These are phyloP conservation scores for Lactarius hengduanensis DNA, from an alignment of 768 basidiomycete species.

Conservation along the genomic window DNA sequence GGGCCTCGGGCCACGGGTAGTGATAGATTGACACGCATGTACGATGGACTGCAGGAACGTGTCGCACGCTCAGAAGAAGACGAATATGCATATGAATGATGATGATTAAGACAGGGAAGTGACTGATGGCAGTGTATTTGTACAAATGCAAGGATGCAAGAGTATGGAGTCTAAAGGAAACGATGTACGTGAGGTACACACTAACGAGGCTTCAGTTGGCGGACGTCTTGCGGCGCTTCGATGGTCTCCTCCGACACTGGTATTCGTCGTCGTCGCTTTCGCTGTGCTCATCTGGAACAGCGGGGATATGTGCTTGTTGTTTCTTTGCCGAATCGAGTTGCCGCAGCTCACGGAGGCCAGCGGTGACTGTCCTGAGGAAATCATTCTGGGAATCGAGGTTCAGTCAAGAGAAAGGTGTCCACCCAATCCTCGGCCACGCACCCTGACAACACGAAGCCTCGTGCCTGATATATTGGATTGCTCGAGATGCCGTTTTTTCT, in stretches of 20 bases:
- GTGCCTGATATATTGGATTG: constrained; percentile 42
- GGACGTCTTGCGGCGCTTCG: constrained; percentile 31
- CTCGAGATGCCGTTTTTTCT: constrained; percentile 57
- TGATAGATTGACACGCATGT: neutral
- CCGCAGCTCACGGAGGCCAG: constrained; percentile 59
- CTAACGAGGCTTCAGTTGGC: neutral
- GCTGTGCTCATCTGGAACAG: constrained; percentile 42
- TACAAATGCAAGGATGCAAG: constrained; percentile 9
- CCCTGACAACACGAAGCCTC: constrained; percentile 60
- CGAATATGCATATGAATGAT: neutral
- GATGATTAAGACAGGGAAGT: neutral
- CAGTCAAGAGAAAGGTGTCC: constrained; percentile 6
- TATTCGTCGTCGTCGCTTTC: constrained; percentile 58
- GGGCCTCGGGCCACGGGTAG: neutral
- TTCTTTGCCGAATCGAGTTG: constrained; percentile 56
- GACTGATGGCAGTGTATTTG: neutral
- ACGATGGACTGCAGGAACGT: too few relatives aligned
- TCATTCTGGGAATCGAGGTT: constrained; percentile 48
- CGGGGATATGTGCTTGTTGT: constrained; percentile 42
- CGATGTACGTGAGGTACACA: neutral
- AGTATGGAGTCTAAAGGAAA: neutral
- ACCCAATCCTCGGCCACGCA: constrained; percentile 33
- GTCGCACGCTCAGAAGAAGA: neutral
- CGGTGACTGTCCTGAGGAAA: constrained; percentile 61
- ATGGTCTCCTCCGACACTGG: constrained; percentile 36